Evolutionary conservation across 2,329 filamentous ascomycete species (phyloP), one percentile per base, ranked within the genome.

Genomic region (Trichoderma breve): DNA sequence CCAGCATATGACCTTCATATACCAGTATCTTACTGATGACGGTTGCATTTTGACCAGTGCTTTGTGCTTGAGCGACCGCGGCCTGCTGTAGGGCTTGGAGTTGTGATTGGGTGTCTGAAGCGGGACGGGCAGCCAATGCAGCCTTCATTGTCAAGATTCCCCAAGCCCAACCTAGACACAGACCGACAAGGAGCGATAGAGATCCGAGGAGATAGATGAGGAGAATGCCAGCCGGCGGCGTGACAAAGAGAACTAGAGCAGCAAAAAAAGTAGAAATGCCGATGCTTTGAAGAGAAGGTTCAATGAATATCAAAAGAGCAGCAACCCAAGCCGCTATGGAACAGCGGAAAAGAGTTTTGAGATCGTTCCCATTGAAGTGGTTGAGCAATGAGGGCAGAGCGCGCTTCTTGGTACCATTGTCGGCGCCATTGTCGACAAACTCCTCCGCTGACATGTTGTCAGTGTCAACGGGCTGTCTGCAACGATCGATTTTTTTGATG

Each of bases 101-200:
- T 61, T 73, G 75, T 1, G 79, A 78, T 62, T 82, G 78, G 0
- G 81, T 83, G 8, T 83, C 81, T 0, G 79, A 76, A 4, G 77
- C 78, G 2, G 84, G 80, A 15, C 85, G 78, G 2, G 81, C 81
- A 1, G 84, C 83, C 9, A 81, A 72, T 3, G 84, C 85, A 2
- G 84, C 84, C 72, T 85, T 84, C 84, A 85, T 86, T 0, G 81
- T 78, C 60, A 86, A 77, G 2, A 85, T 78, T 4, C 85, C 85
- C 85, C 85, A 87, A 6, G 80, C 84, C 84, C 85, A 86, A 5
- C 81, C 84, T 0, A 85, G 74, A 36, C 80, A 82, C 76, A 86
- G 84, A 21, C 85, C 85, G 2, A 86, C 14, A 4, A 86, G 76
- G 4, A 86, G 77, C 0, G 85, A 82, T 1, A 84, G 43, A 0